A percentile compares a stretch with the other conserved stretches of the same genome.
Conservation (phyloP, 441 rosid species). For the Adansonia gregorii region DNA sequence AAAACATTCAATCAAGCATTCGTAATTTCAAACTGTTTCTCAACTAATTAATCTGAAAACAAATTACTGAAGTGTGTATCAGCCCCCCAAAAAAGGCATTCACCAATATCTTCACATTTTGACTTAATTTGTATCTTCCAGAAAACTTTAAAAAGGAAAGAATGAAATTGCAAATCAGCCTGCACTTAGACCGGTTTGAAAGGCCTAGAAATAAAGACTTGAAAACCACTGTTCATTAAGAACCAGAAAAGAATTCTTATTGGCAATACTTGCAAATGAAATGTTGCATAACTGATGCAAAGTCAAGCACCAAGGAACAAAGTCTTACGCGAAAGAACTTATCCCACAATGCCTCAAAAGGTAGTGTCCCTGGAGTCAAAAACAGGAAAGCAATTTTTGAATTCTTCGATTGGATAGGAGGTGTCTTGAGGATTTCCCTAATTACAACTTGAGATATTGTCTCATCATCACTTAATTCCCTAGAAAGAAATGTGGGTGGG, state of each 20-base stretch:
- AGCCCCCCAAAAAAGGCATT: not conserved
- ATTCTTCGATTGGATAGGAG: constrained; percentile 36
- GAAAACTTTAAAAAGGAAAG: not conserved
- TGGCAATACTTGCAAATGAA: constrained; percentile 12
- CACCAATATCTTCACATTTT: not conserved
- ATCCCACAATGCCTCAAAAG: constrained; percentile 68
- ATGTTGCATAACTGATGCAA: constrained; percentile 6
- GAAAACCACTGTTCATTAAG: not conserved
- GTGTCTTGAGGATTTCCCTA: constrained; percentile 50
- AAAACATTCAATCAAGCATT: constrained; percentile 17
- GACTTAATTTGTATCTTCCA: not conserved
- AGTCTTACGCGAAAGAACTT: constrained; percentile 57
- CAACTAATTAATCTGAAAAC: not conserved
- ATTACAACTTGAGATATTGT: constrained; percentile 63
- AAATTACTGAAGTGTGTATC: not conserved
- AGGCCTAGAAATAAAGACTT: not conserved
- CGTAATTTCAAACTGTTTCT: not conserved
- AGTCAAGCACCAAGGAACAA: constrained; percentile 20
- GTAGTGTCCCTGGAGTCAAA: constrained; percentile 57
- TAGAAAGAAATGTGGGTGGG: constrained; percentile 46
- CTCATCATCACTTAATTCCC: constrained; percentile 63
- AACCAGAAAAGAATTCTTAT: not conserved
- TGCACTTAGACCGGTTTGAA: not conserved
- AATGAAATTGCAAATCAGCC: not conserved
- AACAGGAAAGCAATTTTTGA: constrained; percentile 68